A percentile compares a stretch with the other conserved stretches of the same genome.
phyloP scores from a whole-genome alignment of 352 stramenopile species.

The Globisporangium polare region DNA sequence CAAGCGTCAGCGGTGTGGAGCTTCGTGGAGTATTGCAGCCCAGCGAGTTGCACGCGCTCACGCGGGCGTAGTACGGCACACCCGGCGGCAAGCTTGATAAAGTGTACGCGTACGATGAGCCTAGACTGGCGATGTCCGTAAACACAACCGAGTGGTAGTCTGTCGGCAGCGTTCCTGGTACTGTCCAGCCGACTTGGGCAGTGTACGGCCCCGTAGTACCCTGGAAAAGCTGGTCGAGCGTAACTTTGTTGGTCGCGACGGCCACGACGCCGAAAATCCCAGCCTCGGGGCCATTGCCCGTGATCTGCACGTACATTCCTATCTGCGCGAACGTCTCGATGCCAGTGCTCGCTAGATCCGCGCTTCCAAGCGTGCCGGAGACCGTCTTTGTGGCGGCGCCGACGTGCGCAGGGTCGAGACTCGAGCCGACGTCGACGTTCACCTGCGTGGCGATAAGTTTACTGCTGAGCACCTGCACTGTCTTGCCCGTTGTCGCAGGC shows the following conservation, averaged over 20 bases:
- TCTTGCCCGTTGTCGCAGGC: slow-evolving; percentile 34
- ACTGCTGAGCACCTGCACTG: slow-evolving; percentile 31
- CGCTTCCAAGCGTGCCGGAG: slow-evolving; percentile 21
- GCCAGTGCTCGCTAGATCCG: slow-evolving; percentile 35
- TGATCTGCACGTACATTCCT: slow-evolving; percentile 56
- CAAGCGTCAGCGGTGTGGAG: slow-evolving; percentile 66
- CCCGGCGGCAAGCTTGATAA: slow-evolving; percentile 71
- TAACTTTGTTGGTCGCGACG: slow-evolving; percentile 51
- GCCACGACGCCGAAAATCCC: slow-evolving; percentile 43
- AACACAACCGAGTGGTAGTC: slow-evolving; percentile 51
- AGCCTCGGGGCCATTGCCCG: slow-evolving; percentile 25
- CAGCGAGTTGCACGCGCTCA: slow-evolving; percentile 89
- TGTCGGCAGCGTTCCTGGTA: slow-evolving; percentile 44
- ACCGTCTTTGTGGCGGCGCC: slow-evolving; percentile 35
- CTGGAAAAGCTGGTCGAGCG: slow-evolving; percentile 37
- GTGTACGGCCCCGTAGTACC: slow-evolving; percentile 34
- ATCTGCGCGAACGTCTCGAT: slow-evolving; percentile 31
- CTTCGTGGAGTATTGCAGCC: slow-evolving; percentile 84
- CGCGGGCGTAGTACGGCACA: slow-evolving; percentile 76
- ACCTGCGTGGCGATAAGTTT: slow-evolving; percentile 35
- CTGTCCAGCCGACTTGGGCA: slow-evolving; percentile 54
- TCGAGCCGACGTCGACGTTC: slow-evolving; percentile 30
- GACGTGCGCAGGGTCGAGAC: slow-evolving; percentile 42
- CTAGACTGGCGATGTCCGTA: not conserved
- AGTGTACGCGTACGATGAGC: slow-evolving; percentile 36